Evolutionary conservation across 345 rosid genomes (phyloP), one percentile per base, ranked within the genome.

Genomic region (Populus ilicifolia): DNA sequence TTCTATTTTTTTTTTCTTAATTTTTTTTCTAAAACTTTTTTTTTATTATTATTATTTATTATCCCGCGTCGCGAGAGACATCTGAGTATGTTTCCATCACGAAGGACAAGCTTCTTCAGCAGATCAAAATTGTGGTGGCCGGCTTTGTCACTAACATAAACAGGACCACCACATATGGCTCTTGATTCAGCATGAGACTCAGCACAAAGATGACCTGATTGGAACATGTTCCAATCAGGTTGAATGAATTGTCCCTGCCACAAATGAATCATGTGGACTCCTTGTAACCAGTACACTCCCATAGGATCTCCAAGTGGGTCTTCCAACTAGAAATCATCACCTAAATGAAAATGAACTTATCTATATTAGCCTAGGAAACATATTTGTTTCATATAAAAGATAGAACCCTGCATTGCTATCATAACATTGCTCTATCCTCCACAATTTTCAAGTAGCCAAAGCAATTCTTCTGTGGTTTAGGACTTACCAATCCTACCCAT

Each of bases 201-300:
- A 0, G 83, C 85, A 70, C 78, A 70, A 14, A 54, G 74, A 38
- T 78, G 84, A 4, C 35, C 69, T 64, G 75, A 54, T 56, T 82
- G 84, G 75, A 85, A 80, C 84, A 80, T 75, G 50, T 82, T 82
- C 85, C 82, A 78, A 76, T 85, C 75, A 9, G 82, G 85, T 35
- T 80, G 82, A 66, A 85, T 76, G 67, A 85, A 82, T 38, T 80
- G 78, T 9, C 83, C 84, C 13, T 39, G 54, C 73, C 79, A 83
- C 35, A 78, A 14, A 43, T 82, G 46, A 36, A 80, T 64, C 61
- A 75, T 62, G 70, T 80, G 84, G 17, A 80, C 61, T 61, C 77
- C 77, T 61, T 80, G 83, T 13, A 76, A n/a, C 80, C 80, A 80
- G 21, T 54, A 76, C 0, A 30, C 71, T 52, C 77, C 80, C 75